phyloP scores from a whole-genome alignment of 257 asterid genomes.

The Plantago ovata region DNA sequence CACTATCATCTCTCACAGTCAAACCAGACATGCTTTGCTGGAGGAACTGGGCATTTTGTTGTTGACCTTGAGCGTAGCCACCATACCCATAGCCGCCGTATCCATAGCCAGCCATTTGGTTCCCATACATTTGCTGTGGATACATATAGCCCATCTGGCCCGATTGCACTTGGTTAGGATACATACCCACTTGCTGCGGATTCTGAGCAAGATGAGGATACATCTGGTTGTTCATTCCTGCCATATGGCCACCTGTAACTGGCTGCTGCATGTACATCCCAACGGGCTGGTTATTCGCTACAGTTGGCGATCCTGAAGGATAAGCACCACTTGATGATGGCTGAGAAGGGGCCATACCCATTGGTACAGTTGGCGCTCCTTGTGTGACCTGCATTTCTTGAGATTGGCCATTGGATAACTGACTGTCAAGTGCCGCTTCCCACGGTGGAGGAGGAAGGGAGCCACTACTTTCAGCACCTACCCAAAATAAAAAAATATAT shows the following conservation, averaged over 20 bases:
- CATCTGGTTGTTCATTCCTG: constrained; percentile 38
- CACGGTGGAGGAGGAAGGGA: constrained; percentile 93
- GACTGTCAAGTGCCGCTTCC: constrained; percentile 68
- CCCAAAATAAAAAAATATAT: constrained; percentile 2
- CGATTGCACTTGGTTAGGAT: constrained; percentile 43
- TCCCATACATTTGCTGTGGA: constrained; percentile 57
- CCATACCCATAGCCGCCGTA: constrained; percentile 47
- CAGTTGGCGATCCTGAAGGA: constrained; percentile 37
- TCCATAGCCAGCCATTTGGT: constrained; percentile 68
- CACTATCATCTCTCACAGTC: constrained; percentile 64
- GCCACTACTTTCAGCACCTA: constrained; percentile 49
- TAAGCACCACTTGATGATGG: constrained; percentile 38
- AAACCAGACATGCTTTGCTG: constrained; percentile 69
- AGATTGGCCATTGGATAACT: constrained; percentile 36
- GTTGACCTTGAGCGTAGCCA: constrained; percentile 49
- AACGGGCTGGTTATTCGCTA: constrained; percentile 33
- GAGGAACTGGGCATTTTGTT: constrained; percentile 56
- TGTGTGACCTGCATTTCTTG: constrained; percentile 45
- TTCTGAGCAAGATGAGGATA: constrained; percentile 44
- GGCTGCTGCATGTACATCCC: constrained; percentile 50
- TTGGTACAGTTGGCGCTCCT: constrained; percentile 11
- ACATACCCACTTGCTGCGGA: constrained; percentile 52
- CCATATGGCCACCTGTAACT: constrained; percentile 25
- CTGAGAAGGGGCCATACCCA: constrained; percentile 21
- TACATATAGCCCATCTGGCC: constrained; percentile 31